Conservation (phyloP, 331 rosid species). For the Prunus yedoensis region DNA sequence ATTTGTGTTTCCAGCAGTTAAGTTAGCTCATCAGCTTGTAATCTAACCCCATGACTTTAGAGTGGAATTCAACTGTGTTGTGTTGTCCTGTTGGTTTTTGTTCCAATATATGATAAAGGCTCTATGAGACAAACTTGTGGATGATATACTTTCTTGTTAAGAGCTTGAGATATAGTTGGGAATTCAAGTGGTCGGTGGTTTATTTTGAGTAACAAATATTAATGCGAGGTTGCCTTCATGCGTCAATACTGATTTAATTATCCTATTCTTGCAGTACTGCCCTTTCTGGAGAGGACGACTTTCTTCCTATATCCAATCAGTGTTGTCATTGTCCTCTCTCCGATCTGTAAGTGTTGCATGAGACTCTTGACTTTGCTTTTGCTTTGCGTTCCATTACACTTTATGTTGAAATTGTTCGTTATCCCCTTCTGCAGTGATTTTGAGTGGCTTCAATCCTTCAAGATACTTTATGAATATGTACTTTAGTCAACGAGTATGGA, state of each 20-base stretch:
- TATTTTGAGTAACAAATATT: background rate
- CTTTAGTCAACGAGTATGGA: slow-evolving; percentile 73
- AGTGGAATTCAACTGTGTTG: slow-evolving; percentile 1
- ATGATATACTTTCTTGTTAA: slow-evolving; percentile 3
- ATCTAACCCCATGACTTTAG: background rate
- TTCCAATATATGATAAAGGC: background rate
- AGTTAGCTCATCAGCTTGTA: background rate
- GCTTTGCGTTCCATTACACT: slow-evolving; percentile 14
- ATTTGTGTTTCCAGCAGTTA: no score
- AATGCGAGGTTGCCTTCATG: background rate
- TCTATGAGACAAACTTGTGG: background rate
- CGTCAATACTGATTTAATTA: background rate
- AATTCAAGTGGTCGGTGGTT: slow-evolving; percentile 14
- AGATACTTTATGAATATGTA: slow-evolving; percentile 88
- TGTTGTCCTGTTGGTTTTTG: background rate
- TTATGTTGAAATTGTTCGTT: slow-evolving; percentile 5
- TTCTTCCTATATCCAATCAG: slow-evolving; percentile 92
- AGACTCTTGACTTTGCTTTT: slow-evolving; percentile 19
- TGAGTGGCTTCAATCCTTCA: slow-evolving; percentile 98
- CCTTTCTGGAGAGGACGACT: slow-evolving; percentile 90
- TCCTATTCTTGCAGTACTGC: slow-evolving; percentile 66
- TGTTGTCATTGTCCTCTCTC: slow-evolving; percentile 80
- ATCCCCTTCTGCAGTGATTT: slow-evolving; percentile 63
- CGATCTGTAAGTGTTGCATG: slow-evolving; percentile 74
- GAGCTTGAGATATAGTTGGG: background rate